A percentile compares a stretch with the other conserved stretches of the same genome.
Conservation (phyloP, 345 rosid species). For the Linum tenue region DNA sequence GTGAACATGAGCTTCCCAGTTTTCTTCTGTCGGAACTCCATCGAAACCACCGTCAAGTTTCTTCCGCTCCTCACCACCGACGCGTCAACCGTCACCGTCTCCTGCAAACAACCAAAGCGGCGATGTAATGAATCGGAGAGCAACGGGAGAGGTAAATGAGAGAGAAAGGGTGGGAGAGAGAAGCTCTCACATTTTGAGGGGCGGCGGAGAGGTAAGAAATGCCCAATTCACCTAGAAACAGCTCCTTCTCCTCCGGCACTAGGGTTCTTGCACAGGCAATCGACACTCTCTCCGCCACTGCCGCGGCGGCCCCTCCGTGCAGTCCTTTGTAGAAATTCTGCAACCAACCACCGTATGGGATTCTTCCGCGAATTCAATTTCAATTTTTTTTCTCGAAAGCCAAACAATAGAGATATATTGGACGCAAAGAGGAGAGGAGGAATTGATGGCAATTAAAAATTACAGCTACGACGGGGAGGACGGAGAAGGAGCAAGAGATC, state of each 20-base stretch:
- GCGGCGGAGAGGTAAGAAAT: slow-evolving; percentile 20
- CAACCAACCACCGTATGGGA: background rate
- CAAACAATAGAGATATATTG: background rate
- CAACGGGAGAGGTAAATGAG: too few species aligned
- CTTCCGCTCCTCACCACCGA: slow-evolving; percentile 63
- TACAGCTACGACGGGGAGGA: slow-evolving; percentile 3
- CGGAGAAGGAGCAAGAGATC: slow-evolving; percentile 6
- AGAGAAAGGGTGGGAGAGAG: background rate
- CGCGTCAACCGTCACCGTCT: slow-evolving; percentile 46
- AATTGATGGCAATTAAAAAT: background rate
- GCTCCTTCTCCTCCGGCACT: slow-evolving; percentile 12
- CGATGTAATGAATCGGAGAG: background rate
- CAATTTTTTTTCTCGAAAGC: too few species aligned
- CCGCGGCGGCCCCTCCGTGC: background rate
- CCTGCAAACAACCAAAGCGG: slow-evolving; percentile 21
- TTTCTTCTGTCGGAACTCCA: slow-evolving; percentile 47
- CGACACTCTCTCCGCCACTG: background rate
- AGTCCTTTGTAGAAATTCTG: background rate
- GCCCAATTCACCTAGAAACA: slow-evolving; percentile 20
- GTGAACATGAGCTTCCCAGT: slow-evolving; percentile 38
- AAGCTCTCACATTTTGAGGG: slow-evolving; percentile 11
- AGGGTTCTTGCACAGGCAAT: background rate
- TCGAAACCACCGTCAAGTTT: slow-evolving; percentile 46
- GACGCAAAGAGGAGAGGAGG: background rate
- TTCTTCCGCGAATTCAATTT: background rate